Base-by-base conservation (phyloP, 2,329 filamentous ascomycete genomes). In the Mariannaea sp. region DNA sequence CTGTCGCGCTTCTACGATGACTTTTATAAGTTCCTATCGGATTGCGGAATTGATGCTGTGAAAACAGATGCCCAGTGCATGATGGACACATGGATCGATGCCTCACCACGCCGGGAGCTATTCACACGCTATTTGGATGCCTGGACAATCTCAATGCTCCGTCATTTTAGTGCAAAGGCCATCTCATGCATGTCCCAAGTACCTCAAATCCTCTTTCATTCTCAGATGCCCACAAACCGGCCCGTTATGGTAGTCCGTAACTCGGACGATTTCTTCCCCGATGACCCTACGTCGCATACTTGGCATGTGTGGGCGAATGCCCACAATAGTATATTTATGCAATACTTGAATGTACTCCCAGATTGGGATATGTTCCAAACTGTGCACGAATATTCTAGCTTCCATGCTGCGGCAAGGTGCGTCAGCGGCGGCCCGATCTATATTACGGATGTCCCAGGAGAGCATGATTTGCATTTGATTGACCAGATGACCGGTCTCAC, bases 241-340 rank as follows among this genome's bases (percentile, higher is more conserved):
- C 89, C 90, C 0, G 78, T 84, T 0, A 79, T 95, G 19, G 77
- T 92, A 0, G 82, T 92, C 14, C 88, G 94, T 40, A 97, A 95
- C 73, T 95, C 90, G 1, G 92, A 87, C 58, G 89, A 97, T 72
- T 99, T 92, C 78, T 97, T 95, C 71, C 94, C 94, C 0, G 84
- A 92, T 38, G 82, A 92, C 4, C 83, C 87, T 0, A 81, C 84
- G 0, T 91, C 88, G 6, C 94, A 99, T 57, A 84, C 92, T 0
- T 99, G 94, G 93, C 94, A 99, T 70, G 82, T 97, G 29, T 99
- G 95, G 78, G 85, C 88, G 58, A 99, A 97, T 68, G 93, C 93
- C 0, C 89, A 97, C 72, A 97, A 96, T 69, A 80, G 84, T 26
- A 78, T 97, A 1, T 77, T 97, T 12, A 92, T 88, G 2, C 86